A percentile compares a stretch with the other conserved stretches of the same genome.
phyloP scores from a whole-genome alignment of 352 stramenopile species.

The Phytopythium kandeliae region DNA sequence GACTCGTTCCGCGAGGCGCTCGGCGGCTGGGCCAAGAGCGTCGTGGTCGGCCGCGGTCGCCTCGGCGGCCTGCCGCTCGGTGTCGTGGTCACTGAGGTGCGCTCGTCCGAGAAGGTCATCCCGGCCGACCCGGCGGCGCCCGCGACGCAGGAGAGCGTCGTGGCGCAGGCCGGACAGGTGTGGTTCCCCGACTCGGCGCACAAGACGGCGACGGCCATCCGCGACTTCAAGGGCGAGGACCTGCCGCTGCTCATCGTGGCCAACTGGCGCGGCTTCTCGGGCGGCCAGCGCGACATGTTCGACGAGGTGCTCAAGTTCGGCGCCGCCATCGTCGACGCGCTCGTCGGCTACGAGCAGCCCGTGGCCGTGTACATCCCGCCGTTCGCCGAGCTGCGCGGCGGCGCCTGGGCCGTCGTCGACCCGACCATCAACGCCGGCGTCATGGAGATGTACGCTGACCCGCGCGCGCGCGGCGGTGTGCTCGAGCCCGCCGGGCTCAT shows the following conservation, averaged over 20 bases:
- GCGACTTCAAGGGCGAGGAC: constrained; percentile 99
- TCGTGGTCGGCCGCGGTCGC: constrained; percentile 96
- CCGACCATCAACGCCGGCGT: constrained; percentile 98
- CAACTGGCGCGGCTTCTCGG: constrained; percentile 99
- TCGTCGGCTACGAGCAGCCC: constrained; percentile 98
- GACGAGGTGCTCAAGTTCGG: constrained; percentile 99
- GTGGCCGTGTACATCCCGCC: constrained; percentile 99
- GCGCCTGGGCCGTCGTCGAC: constrained; percentile 99
- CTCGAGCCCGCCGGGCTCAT: constrained; percentile 98
- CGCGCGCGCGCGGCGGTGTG: constrained; percentile 93
- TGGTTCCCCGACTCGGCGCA: constrained; percentile 99
- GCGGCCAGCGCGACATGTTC: constrained; percentile 99
- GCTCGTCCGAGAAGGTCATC: constrained; percentile 95
- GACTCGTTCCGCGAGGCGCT: constrained; percentile 98
- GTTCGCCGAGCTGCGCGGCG: constrained; percentile 97
- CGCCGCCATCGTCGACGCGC: constrained; percentile 98
- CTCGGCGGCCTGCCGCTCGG: constrained; percentile 98
- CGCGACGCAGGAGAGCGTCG: constrained; percentile 94
- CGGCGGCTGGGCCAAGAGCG: constrained; percentile 98
- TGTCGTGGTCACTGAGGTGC: constrained; percentile 98
- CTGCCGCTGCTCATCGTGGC: constrained; percentile 99
- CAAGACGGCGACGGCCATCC: constrained; percentile 99
- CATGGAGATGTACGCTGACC: constrained; percentile 99
- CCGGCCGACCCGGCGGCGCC: constrained; percentile 97
- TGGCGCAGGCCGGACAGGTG: constrained; percentile 98